Percentiles rank a stretch among this genome's conserved stretches.
Evolutionary conservation across 257 asterid genomes (phyloP).

Genomic region (Solanum verrucosum): DNA sequence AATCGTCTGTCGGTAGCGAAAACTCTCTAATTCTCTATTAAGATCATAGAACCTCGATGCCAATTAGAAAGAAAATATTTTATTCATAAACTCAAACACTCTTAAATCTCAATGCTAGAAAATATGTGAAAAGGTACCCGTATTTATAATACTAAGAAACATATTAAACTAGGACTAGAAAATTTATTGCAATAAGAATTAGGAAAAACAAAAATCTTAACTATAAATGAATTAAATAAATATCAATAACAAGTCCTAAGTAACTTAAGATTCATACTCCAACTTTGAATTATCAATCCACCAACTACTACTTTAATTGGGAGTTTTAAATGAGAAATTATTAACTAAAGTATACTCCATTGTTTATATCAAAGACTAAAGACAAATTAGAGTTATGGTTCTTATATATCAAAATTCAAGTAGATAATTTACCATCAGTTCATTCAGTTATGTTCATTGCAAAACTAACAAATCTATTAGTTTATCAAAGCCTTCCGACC

Average conservation of each 20-base stretch:
- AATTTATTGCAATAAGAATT: neutral
- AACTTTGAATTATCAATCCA: neutral
- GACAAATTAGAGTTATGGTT: neutral
- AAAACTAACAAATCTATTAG: too few relatives aligned
- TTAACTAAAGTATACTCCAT: too few relatives aligned
- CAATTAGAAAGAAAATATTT: too few relatives aligned
- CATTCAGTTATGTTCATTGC: too few relatives aligned
- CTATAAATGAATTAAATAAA: neutral
- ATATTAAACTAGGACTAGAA: neutral
- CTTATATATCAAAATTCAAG: neutral
- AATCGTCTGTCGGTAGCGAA: too few relatives aligned
- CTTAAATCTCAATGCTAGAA: too few relatives aligned
- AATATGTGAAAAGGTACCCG: too few relatives aligned
- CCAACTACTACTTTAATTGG: neutral
- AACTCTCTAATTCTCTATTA: too few relatives aligned
- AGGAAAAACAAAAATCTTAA: neutral
- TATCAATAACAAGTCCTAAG: neutral
- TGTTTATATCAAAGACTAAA: too few relatives aligned
- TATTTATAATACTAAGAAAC: neutral
- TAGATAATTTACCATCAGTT: neutral
- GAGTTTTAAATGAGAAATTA: neutral
- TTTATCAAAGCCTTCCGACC: neutral
- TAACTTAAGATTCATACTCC: too few relatives aligned
- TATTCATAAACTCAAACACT: too few relatives aligned
- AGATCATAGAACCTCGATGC: too few relatives aligned